Evolutionary conservation across 2,329 filamentous ascomycete genomes (phyloP), one percentile per base, ranked within the genome.

Genomic region (Ophiostoma piceae): DNA sequence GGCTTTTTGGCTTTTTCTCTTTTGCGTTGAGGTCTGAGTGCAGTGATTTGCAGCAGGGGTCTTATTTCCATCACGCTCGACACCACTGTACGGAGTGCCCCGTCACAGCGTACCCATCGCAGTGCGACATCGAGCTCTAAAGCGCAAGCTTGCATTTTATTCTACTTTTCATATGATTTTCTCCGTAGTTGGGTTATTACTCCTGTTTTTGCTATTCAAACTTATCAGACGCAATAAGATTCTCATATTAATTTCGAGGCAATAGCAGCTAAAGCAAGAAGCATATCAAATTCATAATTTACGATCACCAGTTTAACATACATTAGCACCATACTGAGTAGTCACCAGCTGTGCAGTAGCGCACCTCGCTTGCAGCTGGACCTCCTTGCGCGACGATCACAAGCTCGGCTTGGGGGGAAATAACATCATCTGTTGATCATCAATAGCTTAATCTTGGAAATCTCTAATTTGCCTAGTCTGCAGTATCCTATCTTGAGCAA

Each of bases 361-460:
- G 62, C 16, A 39, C 32, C 14, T 65, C 62, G 62, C 62, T 65
- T 65, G 62, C 12, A 64, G 60, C 60, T 64, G 14, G 14, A 14
- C 43, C 16, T 47, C 41, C 41, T 47, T 29, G 16, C 29, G 60
- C n/a, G 60, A 19, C 60, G 60, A 64, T 64, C 60, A 64, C 12
- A 19, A 16, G 62, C 29, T 65, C 62, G 62, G 62, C 60, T 32
- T 65, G 16, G 62, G 8, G 62, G 32, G 62, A 65, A 65, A 65
- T 65, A 65, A 65, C 62, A 65, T 65, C 62, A 65, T 65, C 29
- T 62, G 57, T 32, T 62, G 35, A 65, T 37, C 62, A 22, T 64
- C 7, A 37, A 35, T 65, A 47, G 43, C 43, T 47, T 47, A 47
- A 47, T 47, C 43, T 47, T 41, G 12, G 2, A 12, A 41, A 41